Conservation (phyloP, 495 filamentous ascomycete genomes). For the Bryoglossum gracile region DNA sequence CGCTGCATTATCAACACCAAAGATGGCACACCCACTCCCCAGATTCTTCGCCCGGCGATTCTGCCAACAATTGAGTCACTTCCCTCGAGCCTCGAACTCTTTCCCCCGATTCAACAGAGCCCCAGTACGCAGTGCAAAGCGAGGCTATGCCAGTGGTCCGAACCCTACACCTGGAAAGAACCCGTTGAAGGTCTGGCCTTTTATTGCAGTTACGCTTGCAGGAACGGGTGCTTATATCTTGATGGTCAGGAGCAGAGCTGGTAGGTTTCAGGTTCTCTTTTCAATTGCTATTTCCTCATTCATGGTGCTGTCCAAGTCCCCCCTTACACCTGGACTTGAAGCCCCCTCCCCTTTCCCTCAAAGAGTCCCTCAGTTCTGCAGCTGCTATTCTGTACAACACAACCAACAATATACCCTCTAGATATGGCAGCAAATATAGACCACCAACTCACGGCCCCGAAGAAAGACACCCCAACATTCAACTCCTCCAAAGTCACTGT, state of each 20-base stretch:
- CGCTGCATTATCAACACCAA: conserved; percentile 4
- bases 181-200: conserved; percentile 58
- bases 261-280: conserved; percentile 6
- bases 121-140: conserved; percentile 6
- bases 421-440: conserved; percentile 33
- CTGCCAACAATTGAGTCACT: conserved; percentile 15
- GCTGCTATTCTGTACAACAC: neutral
- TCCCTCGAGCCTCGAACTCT: neutral
- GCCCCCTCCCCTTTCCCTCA: neutral
- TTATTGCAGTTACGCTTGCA: conserved; percentile 50
- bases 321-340: neutral
- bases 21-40: conserved; percentile 19
- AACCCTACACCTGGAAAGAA: conserved; percentile 26
- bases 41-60: conserved; percentile 18
- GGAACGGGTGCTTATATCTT: conserved; percentile 54
- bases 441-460: conserved; percentile 41
- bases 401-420: neutral
- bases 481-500: conserved; percentile 73
- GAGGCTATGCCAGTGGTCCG: conserved; percentile 26
- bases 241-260: conserved; percentile 52
- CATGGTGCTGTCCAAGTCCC: neutral
- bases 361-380: neutral
- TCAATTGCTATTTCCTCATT: neutral
- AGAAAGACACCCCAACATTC: conserved; percentile 64
- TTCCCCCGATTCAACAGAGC: conserved; percentile 7